These are phyloP conservation scores for Cladophialophora exuberans DNA, from an alignment of 2,329 filamentous ascomycete genomes.

Conservation along the genomic window DNA sequence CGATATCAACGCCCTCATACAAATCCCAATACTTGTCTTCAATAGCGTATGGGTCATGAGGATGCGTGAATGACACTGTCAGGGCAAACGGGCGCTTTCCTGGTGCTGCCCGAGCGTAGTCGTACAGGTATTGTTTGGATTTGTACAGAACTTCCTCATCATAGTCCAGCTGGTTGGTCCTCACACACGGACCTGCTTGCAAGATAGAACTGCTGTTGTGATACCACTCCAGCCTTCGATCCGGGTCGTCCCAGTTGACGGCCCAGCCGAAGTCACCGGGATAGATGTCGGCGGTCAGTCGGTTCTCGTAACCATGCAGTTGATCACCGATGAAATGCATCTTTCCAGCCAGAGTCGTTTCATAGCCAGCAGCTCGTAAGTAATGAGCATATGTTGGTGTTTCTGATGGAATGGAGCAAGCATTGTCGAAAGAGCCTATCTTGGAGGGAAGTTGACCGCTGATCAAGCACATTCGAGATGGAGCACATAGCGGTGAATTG, in stretches of 20 bases:
- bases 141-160: slow-evolving; percentile 96
- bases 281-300: slow-evolving; percentile 94
- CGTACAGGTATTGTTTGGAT: slow-evolving; percentile 85
- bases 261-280: slow-evolving; percentile 93
- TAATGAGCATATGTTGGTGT: slow-evolving; percentile 93
- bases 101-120: slow-evolving; percentile 77
- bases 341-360: slow-evolving; percentile 89
- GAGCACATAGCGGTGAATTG: slow-evolving; percentile 88
- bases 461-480: slow-evolving; percentile 92
- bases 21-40: slow-evolving; percentile 91
- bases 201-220: slow-evolving; percentile 94
- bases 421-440: slow-evolving; percentile 92
- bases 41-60: slow-evolving; percentile 94
- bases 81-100: slow-evolving; percentile 79
- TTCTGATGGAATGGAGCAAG: slow-evolving; percentile 79
- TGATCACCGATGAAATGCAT: slow-evolving; percentile 98
- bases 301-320: slow-evolving; percentile 89
- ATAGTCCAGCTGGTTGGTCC: slow-evolving; percentile 94
- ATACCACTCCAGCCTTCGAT: slow-evolving; percentile 81
- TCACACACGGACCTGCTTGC: slow-evolving; percentile 83
- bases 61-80: slow-evolving; percentile 91
- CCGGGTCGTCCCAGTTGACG: slow-evolving; percentile 92
- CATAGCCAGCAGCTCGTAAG: slow-evolving; percentile 79
- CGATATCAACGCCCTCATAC: slow-evolving; percentile 87
- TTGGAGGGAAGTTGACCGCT: slow-evolving; percentile 88